These are phyloP conservation scores for Metschnikowia kofuensis DNA, from an alignment of 805 yeast genomes.

Conservation along the genomic window DNA sequence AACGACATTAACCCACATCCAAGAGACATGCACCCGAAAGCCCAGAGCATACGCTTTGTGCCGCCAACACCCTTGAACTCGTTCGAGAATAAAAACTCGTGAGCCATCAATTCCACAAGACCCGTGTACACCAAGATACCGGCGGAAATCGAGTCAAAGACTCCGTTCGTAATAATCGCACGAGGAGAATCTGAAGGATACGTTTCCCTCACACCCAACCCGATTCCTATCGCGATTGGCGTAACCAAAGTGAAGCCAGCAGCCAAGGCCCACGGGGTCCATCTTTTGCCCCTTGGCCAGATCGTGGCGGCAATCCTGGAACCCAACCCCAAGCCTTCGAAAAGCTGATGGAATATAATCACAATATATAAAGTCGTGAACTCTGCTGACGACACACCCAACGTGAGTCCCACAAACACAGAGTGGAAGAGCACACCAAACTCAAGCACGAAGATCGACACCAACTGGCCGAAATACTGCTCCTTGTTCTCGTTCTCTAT, in stretches of 20 bases:
- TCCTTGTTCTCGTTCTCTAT: conserved; percentile 36
- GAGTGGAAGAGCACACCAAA: conserved; percentile 85
- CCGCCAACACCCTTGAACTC: conserved; percentile 24
- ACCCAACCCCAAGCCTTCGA: conserved; percentile 85
- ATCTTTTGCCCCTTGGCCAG: conserved; percentile 47
- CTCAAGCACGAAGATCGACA: conserved; percentile 61
- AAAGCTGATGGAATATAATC: conserved; percentile 69
- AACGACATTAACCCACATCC: conserved; percentile 34
- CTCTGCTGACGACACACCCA: conserved; percentile 76
- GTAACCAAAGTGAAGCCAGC: conserved; percentile 30
- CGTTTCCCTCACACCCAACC: conserved; percentile 31
- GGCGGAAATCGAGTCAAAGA: conserved; percentile 34
- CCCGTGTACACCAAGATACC: conserved; percentile 37
- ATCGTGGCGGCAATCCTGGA: conserved; percentile 62
- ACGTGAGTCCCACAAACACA: conserved; percentile 72
- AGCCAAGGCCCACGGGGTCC: conserved; percentile 47
- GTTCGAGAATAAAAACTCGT: conserved; percentile 33
- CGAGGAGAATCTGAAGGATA: conserved; percentile 33
- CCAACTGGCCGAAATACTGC: conserved; percentile 52
- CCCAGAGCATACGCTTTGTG: conserved; percentile 21
- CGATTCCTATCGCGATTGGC: conserved; percentile 34
- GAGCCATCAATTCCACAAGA: conserved; percentile 38
- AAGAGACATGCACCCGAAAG: conserved; percentile 21
- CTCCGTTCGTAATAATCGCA: conserved; percentile 32
- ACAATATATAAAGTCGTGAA: conserved; percentile 71